Evolutionary conservation across 2,329 filamentous ascomycete genomes (phyloP).

Genomic region (Apiospora kogelbergensis): DNA sequence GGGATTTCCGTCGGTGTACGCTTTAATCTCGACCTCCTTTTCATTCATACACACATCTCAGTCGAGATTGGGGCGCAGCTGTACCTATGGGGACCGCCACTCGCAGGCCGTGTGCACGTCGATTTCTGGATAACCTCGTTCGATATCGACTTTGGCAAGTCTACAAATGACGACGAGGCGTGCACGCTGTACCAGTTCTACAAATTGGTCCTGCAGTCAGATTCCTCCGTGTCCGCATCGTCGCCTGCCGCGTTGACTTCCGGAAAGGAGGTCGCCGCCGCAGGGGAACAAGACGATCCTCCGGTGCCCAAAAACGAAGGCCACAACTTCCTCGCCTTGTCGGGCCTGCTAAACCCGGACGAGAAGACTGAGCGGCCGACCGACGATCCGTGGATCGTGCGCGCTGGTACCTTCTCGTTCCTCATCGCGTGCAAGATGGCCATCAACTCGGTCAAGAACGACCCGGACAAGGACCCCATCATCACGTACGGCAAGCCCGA

Average conservation of each 20-base stretch:
- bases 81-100: conserved; percentile 28
- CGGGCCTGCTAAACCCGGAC: conserved; percentile 15
- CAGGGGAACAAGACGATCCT: background rate
- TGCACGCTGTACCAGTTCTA: conserved; percentile 15
- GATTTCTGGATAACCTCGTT: conserved; percentile 32
- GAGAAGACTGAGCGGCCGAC: conserved; percentile 12
- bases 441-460: conserved; percentile 13
- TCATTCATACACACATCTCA: conserved; percentile 26
- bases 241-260: background rate
- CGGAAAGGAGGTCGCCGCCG: background rate
- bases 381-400: conserved; percentile 19
- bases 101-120: conserved; percentile 30
- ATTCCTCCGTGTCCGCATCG: too few species aligned
- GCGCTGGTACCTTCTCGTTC: conserved; percentile 23
- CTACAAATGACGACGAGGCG: background rate
- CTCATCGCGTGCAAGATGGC: conserved; percentile 21
- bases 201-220: background rate
- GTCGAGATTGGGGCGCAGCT: conserved; percentile 30
- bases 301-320: conserved; percentile 12
- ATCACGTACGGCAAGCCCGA: background rate
- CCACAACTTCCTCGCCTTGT: conserved; percentile 19
- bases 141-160: conserved; percentile 24
- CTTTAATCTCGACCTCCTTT: conserved; percentile 27
- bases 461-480: background rate
- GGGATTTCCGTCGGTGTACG: conserved; percentile 29